phyloP scores from a whole-genome alignment of 75 land plant species.

The Larix kaempferi region DNA sequence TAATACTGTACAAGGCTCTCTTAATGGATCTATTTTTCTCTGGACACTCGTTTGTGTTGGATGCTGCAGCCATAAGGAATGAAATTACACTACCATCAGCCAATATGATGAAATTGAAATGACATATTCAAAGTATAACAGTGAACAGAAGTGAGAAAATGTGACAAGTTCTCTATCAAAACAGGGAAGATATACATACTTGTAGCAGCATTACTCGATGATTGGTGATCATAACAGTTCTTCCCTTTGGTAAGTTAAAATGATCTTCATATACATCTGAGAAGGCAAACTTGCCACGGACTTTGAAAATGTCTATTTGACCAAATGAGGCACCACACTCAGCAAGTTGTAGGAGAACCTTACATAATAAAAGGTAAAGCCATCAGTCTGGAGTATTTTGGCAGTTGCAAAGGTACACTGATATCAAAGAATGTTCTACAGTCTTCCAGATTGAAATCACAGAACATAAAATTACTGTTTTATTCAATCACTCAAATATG shows the following conservation, averaged over 20 bases:
- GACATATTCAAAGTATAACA: neutral
- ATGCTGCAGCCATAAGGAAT: conserved; percentile 51
- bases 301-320: conserved; percentile 94
- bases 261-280: conserved; percentile 99
- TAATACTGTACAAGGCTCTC: conserved; percentile 84
- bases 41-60: conserved; percentile 32
- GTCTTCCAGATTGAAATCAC: neutral
- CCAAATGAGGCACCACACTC: conserved; percentile 88
- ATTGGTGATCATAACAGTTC: conserved; percentile 75
- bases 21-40: conserved; percentile 74
- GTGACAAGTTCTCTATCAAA: neutral
- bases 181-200: conserved; percentile 33
- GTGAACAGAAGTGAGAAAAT: neutral
- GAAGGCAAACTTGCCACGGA: conserved; percentile 95
- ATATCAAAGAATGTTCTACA: neutral
- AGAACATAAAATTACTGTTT: neutral
- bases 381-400: neutral
- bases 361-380: conserved; percentile 15
- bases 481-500: neutral
- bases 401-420: neutral
- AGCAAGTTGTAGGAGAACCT: conserved; percentile 92
- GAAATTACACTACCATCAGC: neutral
- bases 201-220: conserved; percentile 79
- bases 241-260: conserved; percentile 84
- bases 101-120: neutral